A percentile compares a stretch with the other conserved stretches of the same genome.
Conservation (phyloP, 441 rosid genomes). For the Gossypium aridum region DNA sequence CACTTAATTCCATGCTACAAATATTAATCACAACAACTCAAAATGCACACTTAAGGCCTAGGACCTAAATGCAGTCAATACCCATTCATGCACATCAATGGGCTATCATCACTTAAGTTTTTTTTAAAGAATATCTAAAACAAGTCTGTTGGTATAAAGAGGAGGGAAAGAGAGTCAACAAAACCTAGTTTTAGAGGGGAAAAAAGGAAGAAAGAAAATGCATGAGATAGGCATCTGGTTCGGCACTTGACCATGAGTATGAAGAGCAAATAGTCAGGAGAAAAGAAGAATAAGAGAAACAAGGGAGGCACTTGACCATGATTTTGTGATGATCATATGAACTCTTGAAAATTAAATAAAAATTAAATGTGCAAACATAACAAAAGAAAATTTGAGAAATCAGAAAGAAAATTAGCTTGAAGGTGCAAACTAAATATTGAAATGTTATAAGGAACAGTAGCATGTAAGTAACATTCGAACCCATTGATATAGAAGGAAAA, state of each 20-base stretch:
- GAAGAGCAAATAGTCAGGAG: neutral
- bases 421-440: neutral
- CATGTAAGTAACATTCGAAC: neutral
- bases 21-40: neutral
- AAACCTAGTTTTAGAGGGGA: neutral
- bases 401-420: neutral
- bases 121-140: neutral
- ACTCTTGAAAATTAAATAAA: neutral
- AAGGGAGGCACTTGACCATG: neutral
- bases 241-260: neutral
- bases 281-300: neutral
- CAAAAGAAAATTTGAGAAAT: neutral
- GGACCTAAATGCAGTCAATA: neutral
- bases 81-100: neutral
- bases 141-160: neutral
- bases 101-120: neutral
- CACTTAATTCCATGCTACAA: neutral
- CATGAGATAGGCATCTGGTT: neutral
- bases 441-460: neutral
- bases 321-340: neutral
- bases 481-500: neutral
- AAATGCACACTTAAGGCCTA: neutral
- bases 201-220: neutral
- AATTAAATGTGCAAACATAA: neutral
- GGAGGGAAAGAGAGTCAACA: neutral